These are phyloP conservation scores for Podospora fimiseda DNA, from an alignment of 495 filamentous ascomycete species.

Conservation along the genomic window DNA sequence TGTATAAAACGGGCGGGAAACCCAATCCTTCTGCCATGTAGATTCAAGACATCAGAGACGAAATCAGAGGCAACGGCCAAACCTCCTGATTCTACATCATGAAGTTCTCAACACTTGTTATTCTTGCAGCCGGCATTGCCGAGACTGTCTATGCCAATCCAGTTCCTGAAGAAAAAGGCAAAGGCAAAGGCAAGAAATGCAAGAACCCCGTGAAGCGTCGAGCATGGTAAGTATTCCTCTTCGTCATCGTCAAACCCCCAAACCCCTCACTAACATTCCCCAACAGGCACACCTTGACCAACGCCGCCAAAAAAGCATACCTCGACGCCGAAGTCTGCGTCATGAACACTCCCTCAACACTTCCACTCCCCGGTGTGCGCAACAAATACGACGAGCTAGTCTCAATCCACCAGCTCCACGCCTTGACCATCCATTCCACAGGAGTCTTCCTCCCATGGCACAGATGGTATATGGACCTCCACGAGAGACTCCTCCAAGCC, in stretches of 20 bases:
- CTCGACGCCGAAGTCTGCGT: slow-evolving; percentile 2
- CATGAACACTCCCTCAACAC: slow-evolving; percentile 12
- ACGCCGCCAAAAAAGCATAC: slow-evolving; percentile 4
- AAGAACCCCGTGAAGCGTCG: not conserved
- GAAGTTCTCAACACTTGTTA: too few species aligned
- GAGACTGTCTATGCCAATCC: too few species aligned
- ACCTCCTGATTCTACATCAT: too few species aligned
- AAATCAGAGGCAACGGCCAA: too few species aligned
- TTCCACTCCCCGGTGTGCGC: slow-evolving; percentile 15
- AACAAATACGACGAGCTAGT: slow-evolving; percentile 39
- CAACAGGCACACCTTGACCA: not conserved
- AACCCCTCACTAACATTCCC: not conserved
- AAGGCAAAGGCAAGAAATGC: too few species aligned
- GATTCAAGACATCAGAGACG: too few species aligned
- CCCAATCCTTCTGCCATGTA: too few species aligned
- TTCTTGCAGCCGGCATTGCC: too few species aligned
- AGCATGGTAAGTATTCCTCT: not conserved
- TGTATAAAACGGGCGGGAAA: too few species aligned
- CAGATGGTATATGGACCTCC: slow-evolving; percentile 39
- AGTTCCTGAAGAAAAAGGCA: too few species aligned
- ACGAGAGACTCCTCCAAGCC: slow-evolving; percentile 38
- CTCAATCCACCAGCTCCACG: slow-evolving; percentile 12
- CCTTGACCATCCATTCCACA: slow-evolving; percentile 14
- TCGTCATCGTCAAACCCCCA: not conserved
- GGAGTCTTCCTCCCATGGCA: slow-evolving; percentile 45